Base-by-base conservation (phyloP, 805 yeast genomes). In the Candida xyloterini region DNA sequence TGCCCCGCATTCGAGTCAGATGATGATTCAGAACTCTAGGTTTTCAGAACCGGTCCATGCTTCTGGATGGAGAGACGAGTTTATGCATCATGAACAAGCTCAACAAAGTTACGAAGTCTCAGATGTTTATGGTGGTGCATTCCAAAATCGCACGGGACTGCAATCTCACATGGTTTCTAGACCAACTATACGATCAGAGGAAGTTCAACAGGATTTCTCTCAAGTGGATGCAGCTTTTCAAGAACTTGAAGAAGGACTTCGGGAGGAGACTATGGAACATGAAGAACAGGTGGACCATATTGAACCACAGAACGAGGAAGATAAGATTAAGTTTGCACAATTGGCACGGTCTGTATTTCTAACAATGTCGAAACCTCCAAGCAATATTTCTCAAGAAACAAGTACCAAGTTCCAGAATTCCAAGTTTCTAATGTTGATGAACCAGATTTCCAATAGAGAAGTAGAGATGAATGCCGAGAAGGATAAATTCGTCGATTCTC, bases 381-480 rank as follows among this genome's bases (percentile, higher is more conserved):
- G 41, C 23, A 36, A 48, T 7, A 46, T 56, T 1, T 58, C 69
- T 10, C 40, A 42, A 4, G 53, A 54, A 10, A 66, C 72, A 1
- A 48, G 55, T 2, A 34, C 42, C 20, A 70, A 70, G 45, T 68
- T 70, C 47, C 57, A 62, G 47, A 62, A 65, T 35, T 66, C 71
- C 7, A 58, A 58, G 13, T 71, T 71, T 38, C 48, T 71, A 39
- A 65, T 66, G 39, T 51, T 71, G 23, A 71, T 71, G 76, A 50
- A 59, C 24, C 53, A 46, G 44, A 66, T 71, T 7, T 60, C 70
- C 13, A 55, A 55, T 10, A 59, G 69, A 33, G 56, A 67, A 44
- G 68, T 70, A 29, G 71, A 66, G 40, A 47, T 71, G 6, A 56
- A 57, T 32, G 44, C 51, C 11, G 50, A 53, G 3, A 66, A 67